A percentile compares a stretch with the other conserved stretches of the same genome.
phyloP scores from a whole-genome alignment of 225 moss, liverwort and hornwort species.

The Pleurozium schreberi region DNA sequence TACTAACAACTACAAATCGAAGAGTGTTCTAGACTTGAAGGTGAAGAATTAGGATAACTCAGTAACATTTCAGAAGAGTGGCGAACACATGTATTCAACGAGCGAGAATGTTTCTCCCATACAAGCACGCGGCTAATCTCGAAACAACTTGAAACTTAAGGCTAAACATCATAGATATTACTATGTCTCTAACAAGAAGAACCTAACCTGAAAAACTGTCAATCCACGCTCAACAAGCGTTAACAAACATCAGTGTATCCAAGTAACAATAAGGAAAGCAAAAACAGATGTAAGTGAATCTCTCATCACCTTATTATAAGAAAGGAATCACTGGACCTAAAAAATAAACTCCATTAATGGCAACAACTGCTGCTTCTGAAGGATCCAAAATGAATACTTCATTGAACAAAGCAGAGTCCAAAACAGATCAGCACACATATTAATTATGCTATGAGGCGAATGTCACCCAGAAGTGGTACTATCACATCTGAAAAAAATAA shows the following conservation, averaged over 20 bases:
- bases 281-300: neutral
- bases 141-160: neutral
- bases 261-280: neutral
- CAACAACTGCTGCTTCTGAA: neutral
- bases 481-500: neutral
- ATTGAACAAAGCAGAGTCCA: neutral
- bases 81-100: neutral
- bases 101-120: neutral
- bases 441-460: neutral
- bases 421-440: neutral
- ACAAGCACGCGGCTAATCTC: neutral
- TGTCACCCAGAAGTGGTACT: neutral
- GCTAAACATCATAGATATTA: neutral
- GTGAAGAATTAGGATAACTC: neutral
- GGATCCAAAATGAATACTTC: neutral
- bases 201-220: slow-evolving; percentile 32
- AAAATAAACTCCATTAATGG: neutral
- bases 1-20: neutral
- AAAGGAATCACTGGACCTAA: neutral
- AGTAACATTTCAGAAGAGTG: neutral
- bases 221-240: neutral
- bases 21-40: neutral
- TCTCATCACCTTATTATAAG: neutral
- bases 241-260: neutral
- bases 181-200: neutral